Evolutionary conservation across 2,329 filamentous ascomycete genomes (phyloP), one percentile per base, ranked within the genome.

Genomic region (Trichoderma sp.): DNA sequence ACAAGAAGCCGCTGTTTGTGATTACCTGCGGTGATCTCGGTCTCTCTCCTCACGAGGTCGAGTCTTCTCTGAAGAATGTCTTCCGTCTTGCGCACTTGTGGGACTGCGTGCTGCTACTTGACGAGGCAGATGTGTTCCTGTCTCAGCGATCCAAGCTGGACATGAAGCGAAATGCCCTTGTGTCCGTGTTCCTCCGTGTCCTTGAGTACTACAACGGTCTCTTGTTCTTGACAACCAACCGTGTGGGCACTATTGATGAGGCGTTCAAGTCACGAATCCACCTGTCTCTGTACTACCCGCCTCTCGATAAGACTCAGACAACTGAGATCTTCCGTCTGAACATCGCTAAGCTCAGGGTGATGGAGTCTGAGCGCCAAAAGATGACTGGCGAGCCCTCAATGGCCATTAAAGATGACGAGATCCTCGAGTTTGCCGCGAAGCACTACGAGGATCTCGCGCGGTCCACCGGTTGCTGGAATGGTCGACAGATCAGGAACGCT

Each of bases 21-120:
- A 83, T 87, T 64, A 86, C 84, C 0, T 85, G 83, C 13, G 84
- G 84, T 57, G 83, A 85, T 68, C 78, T 84, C 0, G 81, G 82
- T 16, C 73, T 81, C n/a, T 80, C 79, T 0, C 79, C 83, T 0
- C 71, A 76, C 3, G 78, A 81, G 1, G 81, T 85, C 2, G 83
- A 85, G 73, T 70, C 70, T 0, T 77, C 75, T 0, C 76, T 85
- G 1, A 79, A 77, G 71, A 78, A 83, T 3, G 79, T 84, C 7
- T 84, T 84, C 75, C 77, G 78, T 1, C 76, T 82, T 0, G 82
- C 82, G 0, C 75, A 81, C 55, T 69, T 79, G 0, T 83, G 80
- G 80, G 77, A 79, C 21, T 79, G 77, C 35, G 76, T 82, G 5
- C 71, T 81, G 5, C 71, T 81, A 1, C 74, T 82, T 0, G 80